phyloP scores from a whole-genome alignment of 2,329 filamentous ascomycete genomes.

The Fusarium pseudocircinatum region DNA sequence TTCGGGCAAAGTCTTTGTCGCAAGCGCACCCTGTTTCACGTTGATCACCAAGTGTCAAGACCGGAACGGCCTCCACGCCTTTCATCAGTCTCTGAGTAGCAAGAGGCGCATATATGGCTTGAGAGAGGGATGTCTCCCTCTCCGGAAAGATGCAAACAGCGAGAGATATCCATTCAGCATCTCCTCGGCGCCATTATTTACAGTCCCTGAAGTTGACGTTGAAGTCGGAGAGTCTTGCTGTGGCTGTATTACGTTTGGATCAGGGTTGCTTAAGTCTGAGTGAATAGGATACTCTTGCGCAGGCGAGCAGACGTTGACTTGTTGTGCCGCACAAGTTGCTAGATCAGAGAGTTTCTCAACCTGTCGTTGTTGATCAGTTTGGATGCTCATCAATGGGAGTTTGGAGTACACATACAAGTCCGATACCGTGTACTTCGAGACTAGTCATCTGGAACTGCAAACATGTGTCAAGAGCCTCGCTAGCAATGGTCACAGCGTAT shows the following conservation, averaged over 20 bases:
- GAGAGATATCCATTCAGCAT: neutral
- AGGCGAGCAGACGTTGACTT: neutral
- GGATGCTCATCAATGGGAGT: accelerated
- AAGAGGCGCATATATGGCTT: neutral
- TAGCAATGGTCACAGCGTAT: neutral
- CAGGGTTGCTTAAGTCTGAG: accelerated
- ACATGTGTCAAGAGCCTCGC: neutral
- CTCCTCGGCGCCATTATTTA: neutral
- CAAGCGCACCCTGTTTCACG: too few relatives aligned
- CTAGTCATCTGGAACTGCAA: neutral
- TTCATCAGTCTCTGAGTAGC: neutral
- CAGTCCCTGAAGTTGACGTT: accelerated
- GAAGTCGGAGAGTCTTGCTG: neutral
- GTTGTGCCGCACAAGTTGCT: neutral
- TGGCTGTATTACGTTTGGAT: accelerated
- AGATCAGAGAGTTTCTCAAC: neutral
- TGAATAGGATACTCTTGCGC: accelerated
- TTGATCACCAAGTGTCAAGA: too few relatives aligned
- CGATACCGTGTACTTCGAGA: neutral
- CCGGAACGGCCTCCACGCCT: neutral
- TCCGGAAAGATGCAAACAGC: neutral
- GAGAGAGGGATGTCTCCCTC: neutral
- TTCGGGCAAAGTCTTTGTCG: too few relatives aligned
- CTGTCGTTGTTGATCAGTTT: neutral
- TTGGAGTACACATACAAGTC: neutral